Conservation (phyloP, 768 basidiomycete genomes). For the Russula compacta region DNA sequence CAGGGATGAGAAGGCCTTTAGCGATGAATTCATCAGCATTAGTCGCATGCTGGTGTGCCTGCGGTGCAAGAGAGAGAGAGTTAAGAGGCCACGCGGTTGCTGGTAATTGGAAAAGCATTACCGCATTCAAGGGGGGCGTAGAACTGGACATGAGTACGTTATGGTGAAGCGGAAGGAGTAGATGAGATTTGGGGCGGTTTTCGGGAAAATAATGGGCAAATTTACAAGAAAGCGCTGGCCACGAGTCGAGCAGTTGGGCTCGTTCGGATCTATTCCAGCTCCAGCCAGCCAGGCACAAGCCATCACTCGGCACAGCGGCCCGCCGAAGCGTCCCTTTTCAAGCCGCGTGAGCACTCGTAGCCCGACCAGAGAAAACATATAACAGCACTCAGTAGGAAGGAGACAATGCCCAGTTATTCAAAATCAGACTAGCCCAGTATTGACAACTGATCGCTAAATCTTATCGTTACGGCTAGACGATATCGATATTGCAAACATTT, state of each 20-base stretch:
- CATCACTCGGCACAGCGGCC: slow-evolving; percentile 8
- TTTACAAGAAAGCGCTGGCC: background rate
- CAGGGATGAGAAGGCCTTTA: slow-evolving; percentile 61
- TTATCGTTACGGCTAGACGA: background rate
- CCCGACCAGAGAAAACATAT: background rate
- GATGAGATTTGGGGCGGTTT: background rate
- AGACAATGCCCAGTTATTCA: background rate
- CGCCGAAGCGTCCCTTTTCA: background rate
- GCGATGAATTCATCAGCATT: slow-evolving; percentile 66
- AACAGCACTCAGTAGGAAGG: background rate
- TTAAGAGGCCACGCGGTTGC: slow-evolving; percentile 1
- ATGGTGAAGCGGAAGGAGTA: background rate
- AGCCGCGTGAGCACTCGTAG: background rate
- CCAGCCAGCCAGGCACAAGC: background rate
- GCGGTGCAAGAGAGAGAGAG: slow-evolving; percentile 7
- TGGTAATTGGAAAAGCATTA: slow-evolving; percentile 5
- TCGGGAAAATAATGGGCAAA: background rate
- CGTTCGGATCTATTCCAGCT: background rate
- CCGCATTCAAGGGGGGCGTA: slow-evolving; percentile 23
- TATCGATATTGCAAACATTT: background rate
- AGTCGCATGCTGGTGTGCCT: slow-evolving; percentile 79
- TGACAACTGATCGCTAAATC: background rate
- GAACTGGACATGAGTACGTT: slow-evolving; percentile 20
- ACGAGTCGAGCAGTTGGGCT: background rate
- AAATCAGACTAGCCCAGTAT: background rate